Evolutionary conservation across 495 filamentous ascomycete species (phyloP).

Genomic region (Podospora tetraspora): DNA sequence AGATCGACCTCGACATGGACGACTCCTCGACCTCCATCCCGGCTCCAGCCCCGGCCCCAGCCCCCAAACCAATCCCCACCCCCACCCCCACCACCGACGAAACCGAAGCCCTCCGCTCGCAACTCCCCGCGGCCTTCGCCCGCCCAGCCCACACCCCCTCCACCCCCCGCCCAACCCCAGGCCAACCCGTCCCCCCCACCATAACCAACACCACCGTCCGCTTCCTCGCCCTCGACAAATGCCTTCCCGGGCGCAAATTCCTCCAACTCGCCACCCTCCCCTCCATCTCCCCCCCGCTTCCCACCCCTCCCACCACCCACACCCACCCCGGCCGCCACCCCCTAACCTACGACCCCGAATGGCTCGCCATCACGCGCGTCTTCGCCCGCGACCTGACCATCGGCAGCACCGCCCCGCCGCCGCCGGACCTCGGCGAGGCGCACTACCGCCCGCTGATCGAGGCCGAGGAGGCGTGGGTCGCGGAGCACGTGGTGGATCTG

Average conservation of each 20-base stretch:
- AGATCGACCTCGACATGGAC: slow-evolving; percentile 53
- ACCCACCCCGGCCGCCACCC: slow-evolving; percentile 32
- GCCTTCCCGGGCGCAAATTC: slow-evolving; percentile 69
- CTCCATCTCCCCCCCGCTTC: background rate
- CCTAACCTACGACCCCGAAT: slow-evolving; percentile 86
- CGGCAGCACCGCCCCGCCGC: slow-evolving; percentile 46
- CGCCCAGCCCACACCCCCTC: slow-evolving; percentile 32
- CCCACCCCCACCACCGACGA: slow-evolving; percentile 26
- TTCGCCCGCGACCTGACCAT: slow-evolving; percentile 59
- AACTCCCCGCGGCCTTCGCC: slow-evolving; percentile 62
- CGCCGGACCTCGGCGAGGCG: slow-evolving; percentile 56
- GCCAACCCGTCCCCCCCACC: slow-evolving; percentile 41
- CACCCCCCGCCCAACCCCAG: slow-evolving; percentile 30
- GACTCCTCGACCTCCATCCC: slow-evolving; percentile 30
- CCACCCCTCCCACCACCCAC: slow-evolving; percentile 22
- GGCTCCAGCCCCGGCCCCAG: background rate
- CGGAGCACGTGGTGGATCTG: slow-evolving; percentile 63
- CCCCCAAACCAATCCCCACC: slow-evolving; percentile 7
- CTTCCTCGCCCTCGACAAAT: slow-evolving; percentile 91
- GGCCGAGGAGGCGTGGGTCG: slow-evolving; percentile 65
- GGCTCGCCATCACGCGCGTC: slow-evolving; percentile 84
- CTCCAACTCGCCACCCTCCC: slow-evolving; percentile 59
- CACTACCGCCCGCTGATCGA: slow-evolving; percentile 60
- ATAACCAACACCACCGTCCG: slow-evolving; percentile 71
- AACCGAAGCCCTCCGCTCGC: slow-evolving; percentile 53